Percentiles rank a stretch among this genome's conserved stretches.
These are phyloP conservation scores for Xylariaceae sp. DNA, from an alignment of 2,329 filamentous ascomycete species.

Conservation along the genomic window DNA sequence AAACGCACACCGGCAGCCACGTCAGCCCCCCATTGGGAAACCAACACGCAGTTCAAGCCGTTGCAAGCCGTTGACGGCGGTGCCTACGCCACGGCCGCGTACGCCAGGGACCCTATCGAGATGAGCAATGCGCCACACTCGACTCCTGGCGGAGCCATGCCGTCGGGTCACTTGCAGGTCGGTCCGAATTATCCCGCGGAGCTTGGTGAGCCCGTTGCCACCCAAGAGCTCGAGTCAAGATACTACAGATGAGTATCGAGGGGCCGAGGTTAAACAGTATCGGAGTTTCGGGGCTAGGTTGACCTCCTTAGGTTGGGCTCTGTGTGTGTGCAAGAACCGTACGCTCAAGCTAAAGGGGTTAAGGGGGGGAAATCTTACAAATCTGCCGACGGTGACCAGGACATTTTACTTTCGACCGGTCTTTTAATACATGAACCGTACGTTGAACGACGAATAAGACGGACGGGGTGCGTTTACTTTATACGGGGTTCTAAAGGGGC, in stretches of 20 bases:
- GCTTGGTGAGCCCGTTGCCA: neutral
- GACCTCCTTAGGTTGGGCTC: neutral
- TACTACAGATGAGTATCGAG: neutral
- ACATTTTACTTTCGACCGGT: too few species aligned
- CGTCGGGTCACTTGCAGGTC: neutral
- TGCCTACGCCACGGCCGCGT: too few species aligned
- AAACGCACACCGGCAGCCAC: neutral
- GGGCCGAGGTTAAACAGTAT: neutral
- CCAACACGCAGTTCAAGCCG: neutral
- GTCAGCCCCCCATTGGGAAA: neutral
- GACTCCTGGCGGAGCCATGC: neutral
- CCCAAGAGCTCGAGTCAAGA: neutral
- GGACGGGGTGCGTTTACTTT: too few species aligned
- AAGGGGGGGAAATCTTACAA: neutral
- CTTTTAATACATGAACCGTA: too few species aligned
- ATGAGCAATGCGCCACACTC: neutral
- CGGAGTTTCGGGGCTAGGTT: neutral
- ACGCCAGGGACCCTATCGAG: neutral
- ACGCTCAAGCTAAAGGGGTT: too few species aligned
- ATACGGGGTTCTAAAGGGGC: too few species aligned
- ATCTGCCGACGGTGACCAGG: neutral
- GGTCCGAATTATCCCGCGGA: slow-evolving; percentile 6
- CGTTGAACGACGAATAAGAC: too few species aligned
- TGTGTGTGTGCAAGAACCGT: too few species aligned
- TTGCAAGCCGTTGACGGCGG: neutral